phyloP scores from a whole-genome alignment of 345 rosid species.

The Salix udensis region DNA sequence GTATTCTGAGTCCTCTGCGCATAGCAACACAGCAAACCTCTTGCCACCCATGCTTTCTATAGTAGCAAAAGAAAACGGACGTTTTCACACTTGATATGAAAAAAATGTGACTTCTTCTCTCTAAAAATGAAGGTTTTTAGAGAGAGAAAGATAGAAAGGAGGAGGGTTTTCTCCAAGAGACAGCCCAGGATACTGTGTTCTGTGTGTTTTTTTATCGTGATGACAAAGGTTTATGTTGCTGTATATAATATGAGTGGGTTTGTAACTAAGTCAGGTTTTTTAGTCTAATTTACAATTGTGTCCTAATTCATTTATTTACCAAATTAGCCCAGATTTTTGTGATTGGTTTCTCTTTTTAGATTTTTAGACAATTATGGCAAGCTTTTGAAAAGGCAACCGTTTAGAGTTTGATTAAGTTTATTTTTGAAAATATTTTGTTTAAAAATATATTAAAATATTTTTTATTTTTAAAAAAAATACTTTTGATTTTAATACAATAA shows the following conservation, averaged over 20 bases:
- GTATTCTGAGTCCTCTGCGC: conserved; percentile 67
- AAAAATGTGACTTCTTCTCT: background rate
- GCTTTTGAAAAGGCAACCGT: too few relatives aligned
- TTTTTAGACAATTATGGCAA: background rate
- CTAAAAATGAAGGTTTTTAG: background rate
- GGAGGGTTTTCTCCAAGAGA: background rate
- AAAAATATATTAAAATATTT: too few relatives aligned
- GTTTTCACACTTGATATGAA: background rate
- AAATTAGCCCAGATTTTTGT: background rate
- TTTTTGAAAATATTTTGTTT: too few relatives aligned
- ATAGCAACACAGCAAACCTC: conserved; percentile 55
- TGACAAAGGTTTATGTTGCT: too few relatives aligned
- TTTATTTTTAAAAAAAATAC: too few relatives aligned
- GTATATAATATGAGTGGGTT: background rate
- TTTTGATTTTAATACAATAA: too few relatives aligned
- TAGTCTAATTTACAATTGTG: background rate
- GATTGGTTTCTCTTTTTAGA: background rate
- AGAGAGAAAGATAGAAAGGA: background rate
- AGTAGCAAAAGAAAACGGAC: background rate
- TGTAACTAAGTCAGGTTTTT: background rate
- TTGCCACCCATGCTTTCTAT: conserved; percentile 20
- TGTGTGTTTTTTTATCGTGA: background rate
- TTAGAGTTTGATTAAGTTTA: too few relatives aligned
- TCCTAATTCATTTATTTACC: background rate
- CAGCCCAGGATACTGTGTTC: background rate